Evolutionary conservation across 805 yeast species (phyloP), one percentile per base, ranked within the genome.

Genomic region (Clavispora santaluciae): DNA sequence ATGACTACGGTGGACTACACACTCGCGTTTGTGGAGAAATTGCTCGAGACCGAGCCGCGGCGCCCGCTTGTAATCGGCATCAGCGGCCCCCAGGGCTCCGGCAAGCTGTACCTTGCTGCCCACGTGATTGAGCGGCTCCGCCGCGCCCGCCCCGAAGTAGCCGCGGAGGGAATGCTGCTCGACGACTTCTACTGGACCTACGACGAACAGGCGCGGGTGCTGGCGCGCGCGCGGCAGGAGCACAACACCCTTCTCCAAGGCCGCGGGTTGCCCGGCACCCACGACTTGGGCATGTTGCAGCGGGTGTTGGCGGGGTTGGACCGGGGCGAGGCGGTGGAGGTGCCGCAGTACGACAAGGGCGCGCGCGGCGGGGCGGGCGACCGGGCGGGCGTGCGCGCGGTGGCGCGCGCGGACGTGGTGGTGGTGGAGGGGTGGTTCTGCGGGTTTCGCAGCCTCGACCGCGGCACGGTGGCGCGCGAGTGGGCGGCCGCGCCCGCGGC

Each of bases 391-490:
- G 78, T 82, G 82, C 50, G 50, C 3, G 17, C 9, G 2, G 46
- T 53, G 18, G 52, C 53, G 0, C 73, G 75, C 2, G 68, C 78
- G 3, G 87, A 85, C 52, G 73, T 89, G 3, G 72, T 91, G 3
- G 60, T 91, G 2, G 70, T 93, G 30, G 99, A 91, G 63, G 99
- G 98, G 4, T 91, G 99, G 99, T 88, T 90, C 64, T 73, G 79
- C 18, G 98, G 98, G 1, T 91, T 79, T 56, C 46, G 56, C 36
- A 56, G 69, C 15, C 42, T 66, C 13, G 58, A 53, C 17, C 42
- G 33, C 4, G 56, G 53, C 5, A 45, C 63, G 13, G 54, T 54
- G 26, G 42, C 49, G 5, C 54, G 56, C 42, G 48, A 42, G 13
- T 33, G 62, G 39, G 51, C 56, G 30, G 66, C 67, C 35, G 29